Evolutionary conservation across 768 basidiomycete genomes (phyloP).

Genomic region (Termitomyces sp.): DNA sequence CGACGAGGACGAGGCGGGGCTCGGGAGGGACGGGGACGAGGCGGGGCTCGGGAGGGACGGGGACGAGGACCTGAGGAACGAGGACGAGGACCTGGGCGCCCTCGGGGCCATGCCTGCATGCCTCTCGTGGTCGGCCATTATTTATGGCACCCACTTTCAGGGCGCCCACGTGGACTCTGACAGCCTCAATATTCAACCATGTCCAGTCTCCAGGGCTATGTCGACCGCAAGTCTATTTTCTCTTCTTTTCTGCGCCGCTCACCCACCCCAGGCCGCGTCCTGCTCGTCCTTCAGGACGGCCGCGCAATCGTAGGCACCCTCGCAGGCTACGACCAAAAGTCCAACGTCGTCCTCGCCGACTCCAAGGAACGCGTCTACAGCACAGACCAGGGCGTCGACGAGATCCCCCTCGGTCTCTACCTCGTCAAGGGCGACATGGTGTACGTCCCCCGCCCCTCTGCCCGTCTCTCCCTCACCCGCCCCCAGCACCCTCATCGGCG

Average conservation of each 20-base stretch:
- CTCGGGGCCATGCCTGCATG: no score
- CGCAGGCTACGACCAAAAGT: conserved; percentile 92
- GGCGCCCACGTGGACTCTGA: not conserved
- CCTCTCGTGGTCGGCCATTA: no score
- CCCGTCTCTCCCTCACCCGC: conserved; percentile 8
- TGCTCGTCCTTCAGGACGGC: conserved; percentile 94
- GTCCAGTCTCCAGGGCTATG: conserved; percentile 89
- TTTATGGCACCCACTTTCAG: no score
- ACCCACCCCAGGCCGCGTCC: conserved; percentile 63
- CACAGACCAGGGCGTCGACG: conserved; percentile 88
- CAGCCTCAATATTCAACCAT: conserved; percentile 32
- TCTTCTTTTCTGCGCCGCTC: not conserved
- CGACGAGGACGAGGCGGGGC: conserved; percentile 13
- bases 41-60: conserved; percentile 11
- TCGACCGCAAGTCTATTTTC: conserved; percentile 57
- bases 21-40: conserved; percentile 11
- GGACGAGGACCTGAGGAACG: no score
- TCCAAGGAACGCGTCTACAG: conserved; percentile 92
- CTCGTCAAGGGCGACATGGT: conserved; percentile 98
- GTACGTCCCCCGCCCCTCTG: conserved; percentile 45
- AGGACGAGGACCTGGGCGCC: no score
- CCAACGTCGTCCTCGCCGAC: conserved; percentile 92
- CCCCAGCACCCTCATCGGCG: conserved; percentile 66
- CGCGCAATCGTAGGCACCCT: conserved; percentile 89
- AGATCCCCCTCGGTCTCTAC: conserved; percentile 91